A percentile compares a stretch with the other conserved stretches of the same genome.
Evolutionary conservation across 148 eudicot species (phyloP).

Genomic region (Heliosperma pusillum): DNA sequence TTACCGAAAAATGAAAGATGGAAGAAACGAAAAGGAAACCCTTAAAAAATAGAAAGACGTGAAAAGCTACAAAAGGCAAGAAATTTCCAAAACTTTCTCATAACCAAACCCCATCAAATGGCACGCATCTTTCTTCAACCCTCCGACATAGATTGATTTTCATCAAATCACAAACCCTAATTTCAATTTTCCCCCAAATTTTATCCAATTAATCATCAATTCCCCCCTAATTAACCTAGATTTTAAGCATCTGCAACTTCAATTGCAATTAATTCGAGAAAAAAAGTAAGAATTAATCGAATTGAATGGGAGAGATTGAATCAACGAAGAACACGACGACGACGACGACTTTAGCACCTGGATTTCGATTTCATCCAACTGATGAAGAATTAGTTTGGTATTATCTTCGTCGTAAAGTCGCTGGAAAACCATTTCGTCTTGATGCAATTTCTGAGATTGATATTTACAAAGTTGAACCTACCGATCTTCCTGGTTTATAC

Average conservation of each 20-base stretch:
- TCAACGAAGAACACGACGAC: constrained; percentile 15
- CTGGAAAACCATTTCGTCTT: constrained; percentile 47
- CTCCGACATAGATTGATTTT: constrained; percentile 1
- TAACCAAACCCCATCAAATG: not conserved
- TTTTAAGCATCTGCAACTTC: not conserved
- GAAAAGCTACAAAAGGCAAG: not conserved
- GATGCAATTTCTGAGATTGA: constrained; percentile 69
- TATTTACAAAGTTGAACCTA: constrained; percentile 68
- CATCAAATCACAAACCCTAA: constrained; percentile 7
- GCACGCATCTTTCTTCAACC: constrained; percentile 7
- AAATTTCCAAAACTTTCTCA: not conserved
- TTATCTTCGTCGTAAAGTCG: constrained; percentile 58
- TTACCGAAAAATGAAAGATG: too few species aligned
- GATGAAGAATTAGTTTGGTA: constrained; percentile 71
- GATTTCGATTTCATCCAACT: constrained; percentile 79
- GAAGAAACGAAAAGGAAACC: too few species aligned
- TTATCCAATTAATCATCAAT: not conserved
- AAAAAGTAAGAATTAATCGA: not conserved
- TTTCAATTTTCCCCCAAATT: not conserved
- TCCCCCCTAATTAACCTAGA: not conserved
- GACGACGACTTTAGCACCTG: constrained; percentile 53
- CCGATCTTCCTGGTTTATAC: constrained; percentile 67
- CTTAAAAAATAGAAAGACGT: not conserved
- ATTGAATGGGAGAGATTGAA: not conserved
- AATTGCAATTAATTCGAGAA: not conserved